Evolutionary conservation across 2,329 filamentous ascomycete species (phyloP), one percentile per base, ranked within the genome.

Genomic region (Cyphellophora attinorum): DNA sequence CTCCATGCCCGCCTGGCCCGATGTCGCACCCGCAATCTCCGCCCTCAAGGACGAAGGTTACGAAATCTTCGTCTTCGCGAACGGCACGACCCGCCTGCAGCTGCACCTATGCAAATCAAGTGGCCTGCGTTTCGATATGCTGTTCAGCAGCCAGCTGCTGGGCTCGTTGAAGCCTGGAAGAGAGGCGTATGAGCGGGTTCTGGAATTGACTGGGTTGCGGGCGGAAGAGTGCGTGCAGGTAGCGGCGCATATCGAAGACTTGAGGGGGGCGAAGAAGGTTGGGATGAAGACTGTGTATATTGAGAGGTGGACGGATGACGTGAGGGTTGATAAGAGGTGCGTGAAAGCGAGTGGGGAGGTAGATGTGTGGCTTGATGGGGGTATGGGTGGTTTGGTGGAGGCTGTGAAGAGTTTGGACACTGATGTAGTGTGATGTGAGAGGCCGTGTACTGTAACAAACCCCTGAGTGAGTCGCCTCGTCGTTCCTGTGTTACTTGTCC

Each of bases 281-380:
- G 70, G 71, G 0, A 62, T 75, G 54, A 61, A 54, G 40, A 74
- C 68, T 0, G 52, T 72, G 1, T 74, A 73, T 47, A 53, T 76
- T 3, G 55, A 63, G 42, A 53, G 70, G 13, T 67, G 61, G 62
- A 74, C 69, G 1, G 70, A 74, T 37, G 71, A 74, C n/a, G n/a
- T n/a, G n/a, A n/a, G n/a, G n/a, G n/a, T n/a, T n/a, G n/a, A n/a
- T n/a, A n/a, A n/a, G n/a, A n/a, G n/a, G n/a, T n/a, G n/a, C n/a
- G n/a, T n/a, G n/a, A n/a, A n/a, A n/a, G n/a, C n/a, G n/a, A n/a
- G n/a, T n/a, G n/a, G n/a, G n/a, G n/a, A n/a, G n/a, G n/a, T n/a
- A n/a, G n/a, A n/a, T n/a, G n/a, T n/a, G n/a, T n/a, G n/a, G n/a
- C n/a, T n/a, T n/a, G n/a, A n/a, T n/a, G n/a, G n/a, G n/a, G n/a